Conservation (phyloP, 164 flowering plant genomes). For the Kalanchoe fedtschenkoi region DNA sequence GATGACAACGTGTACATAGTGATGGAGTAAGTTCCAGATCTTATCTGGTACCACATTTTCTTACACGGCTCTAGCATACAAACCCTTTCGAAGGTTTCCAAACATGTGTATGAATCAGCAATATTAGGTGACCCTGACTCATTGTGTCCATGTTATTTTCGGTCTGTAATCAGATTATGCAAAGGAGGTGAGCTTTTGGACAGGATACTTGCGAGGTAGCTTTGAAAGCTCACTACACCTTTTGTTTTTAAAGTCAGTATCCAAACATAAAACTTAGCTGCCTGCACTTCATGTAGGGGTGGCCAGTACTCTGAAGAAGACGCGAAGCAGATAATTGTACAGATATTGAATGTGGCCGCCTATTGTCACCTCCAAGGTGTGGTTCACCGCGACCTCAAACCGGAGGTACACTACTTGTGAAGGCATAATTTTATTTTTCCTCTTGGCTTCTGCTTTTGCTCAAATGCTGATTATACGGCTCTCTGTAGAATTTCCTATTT, state of each 20-base stretch:
- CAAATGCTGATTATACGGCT: not conserved
- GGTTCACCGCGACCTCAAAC: conserved; percentile 20
- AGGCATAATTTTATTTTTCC: no score
- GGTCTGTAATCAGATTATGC: conserved; percentile 16
- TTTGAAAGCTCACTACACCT: not conserved
- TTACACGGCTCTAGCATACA: no score
- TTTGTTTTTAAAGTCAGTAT: not conserved
- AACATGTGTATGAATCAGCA: no score
- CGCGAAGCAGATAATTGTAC: conserved; percentile 20
- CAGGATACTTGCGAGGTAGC: conserved; percentile 14
- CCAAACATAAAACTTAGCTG: not conserved
- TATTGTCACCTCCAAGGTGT: conserved; percentile 20
- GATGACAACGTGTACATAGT: conserved; percentile 10
- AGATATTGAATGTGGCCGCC: conserved; percentile 16
- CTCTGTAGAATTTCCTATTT: conserved; percentile 77
- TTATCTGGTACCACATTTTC: not conserved
- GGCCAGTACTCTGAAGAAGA: conserved; percentile 24
- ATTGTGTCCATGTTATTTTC: not conserved
- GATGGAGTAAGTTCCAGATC: conserved; percentile 9
- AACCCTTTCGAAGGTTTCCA: no score
- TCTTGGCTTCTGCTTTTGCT: not conserved
- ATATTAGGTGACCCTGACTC: no score
- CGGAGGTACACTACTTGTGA: conserved; percentile 12
- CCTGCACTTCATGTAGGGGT: conserved; percentile 9
- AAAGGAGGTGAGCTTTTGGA: conserved; percentile 19